Percentiles rank a stretch among this genome's conserved stretches.
Evolutionary conservation across 305 asterid species (phyloP).

Genomic region (Fraxinus nigra): DNA sequence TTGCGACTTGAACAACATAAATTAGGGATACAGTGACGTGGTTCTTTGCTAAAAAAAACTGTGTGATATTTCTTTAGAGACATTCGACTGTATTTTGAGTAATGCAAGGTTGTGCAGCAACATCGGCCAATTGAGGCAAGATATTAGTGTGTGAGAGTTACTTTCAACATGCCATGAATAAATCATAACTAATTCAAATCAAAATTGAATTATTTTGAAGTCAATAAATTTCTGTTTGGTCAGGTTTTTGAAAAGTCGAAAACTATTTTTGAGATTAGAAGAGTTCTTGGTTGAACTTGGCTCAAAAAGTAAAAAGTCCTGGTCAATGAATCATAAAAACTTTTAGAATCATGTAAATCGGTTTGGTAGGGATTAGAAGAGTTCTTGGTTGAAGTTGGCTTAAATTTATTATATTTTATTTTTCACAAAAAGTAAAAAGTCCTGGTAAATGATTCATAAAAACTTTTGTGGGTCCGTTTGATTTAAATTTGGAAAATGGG

Average conservation of each 20-base stretch:
- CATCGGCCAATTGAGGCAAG: neutral
- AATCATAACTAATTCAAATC: neutral
- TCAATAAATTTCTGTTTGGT: too few species aligned
- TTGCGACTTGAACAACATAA: slow-evolving; percentile 16
- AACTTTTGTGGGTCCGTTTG: too few species aligned
- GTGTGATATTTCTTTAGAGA: neutral
- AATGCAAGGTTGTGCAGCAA: neutral
- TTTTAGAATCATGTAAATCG: too few species aligned
- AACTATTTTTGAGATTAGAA: too few species aligned
- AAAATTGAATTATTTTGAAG: neutral
- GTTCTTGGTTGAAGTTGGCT: too few species aligned
- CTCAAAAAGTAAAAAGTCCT: neutral
- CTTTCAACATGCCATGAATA: neutral
- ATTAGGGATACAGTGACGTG: neutral
- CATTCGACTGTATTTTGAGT: neutral
- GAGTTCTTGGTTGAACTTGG: neutral
- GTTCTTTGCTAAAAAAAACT: neutral
- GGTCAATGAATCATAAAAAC: neutral
- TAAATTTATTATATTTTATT: too few species aligned
- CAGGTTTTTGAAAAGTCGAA: neutral
- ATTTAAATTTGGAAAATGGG: too few species aligned
- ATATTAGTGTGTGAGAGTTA: neutral
- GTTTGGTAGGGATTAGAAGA: neutral
- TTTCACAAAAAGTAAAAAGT: too few species aligned
- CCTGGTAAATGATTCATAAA: too few species aligned